These are phyloP conservation scores for Penicillium sclerotiorum DNA, from an alignment of 2,329 filamentous ascomycete species.

Conservation along the genomic window DNA sequence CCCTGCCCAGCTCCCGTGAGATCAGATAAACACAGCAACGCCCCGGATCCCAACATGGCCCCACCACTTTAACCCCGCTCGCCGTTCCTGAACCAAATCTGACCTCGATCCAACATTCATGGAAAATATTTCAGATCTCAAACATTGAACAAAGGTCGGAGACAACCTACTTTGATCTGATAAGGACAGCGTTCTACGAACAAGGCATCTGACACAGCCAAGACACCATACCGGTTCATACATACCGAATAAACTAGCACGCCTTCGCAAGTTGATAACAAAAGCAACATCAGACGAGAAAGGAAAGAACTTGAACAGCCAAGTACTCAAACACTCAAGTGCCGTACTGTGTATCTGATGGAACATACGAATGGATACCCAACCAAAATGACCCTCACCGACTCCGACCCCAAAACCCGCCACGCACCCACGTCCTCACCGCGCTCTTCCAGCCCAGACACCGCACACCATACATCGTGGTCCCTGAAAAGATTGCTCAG, in stretches of 20 bases:
- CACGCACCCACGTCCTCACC: slow-evolving; percentile 1
- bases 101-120: slow-evolving; percentile 12
- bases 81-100: slow-evolving; percentile 5
- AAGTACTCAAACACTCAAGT: not conserved
- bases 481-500: slow-evolving; percentile 26
- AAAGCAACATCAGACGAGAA: not conserved
- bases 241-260: too few relatives aligned
- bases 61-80: slow-evolving; percentile 12
- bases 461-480: slow-evolving; percentile 17
- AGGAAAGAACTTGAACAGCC: not conserved
- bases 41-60: slow-evolving; percentile 7
- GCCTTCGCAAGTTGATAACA: too few relatives aligned
- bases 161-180: too few relatives aligned
- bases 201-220: too few relatives aligned
- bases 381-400: slow-evolving; percentile 13
- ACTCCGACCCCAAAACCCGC: slow-evolving; percentile 1
- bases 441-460: too few relatives aligned
- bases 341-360: not conserved
- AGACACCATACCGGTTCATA: too few relatives aligned
- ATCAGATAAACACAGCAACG: slow-evolving; percentile 3
- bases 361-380: slow-evolving; percentile 20
- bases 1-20: not conserved
- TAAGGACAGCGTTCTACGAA: too few relatives aligned
- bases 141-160: too few relatives aligned
- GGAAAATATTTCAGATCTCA: too few relatives aligned